phyloP scores from a whole-genome alignment of 352 stramenopile genomes.

The Phytophthora tubulina region DNA sequence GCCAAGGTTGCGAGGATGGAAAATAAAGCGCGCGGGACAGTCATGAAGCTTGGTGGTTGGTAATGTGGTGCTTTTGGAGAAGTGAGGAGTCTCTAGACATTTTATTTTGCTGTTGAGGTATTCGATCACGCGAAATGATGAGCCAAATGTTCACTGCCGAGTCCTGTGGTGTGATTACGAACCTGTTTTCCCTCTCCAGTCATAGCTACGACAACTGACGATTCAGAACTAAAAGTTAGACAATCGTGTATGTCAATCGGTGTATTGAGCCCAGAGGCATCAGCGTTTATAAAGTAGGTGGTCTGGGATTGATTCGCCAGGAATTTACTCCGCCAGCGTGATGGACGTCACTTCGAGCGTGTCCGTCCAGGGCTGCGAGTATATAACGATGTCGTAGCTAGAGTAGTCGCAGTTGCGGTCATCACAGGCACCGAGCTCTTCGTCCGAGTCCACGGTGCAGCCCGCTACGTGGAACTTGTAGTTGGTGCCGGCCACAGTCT shows the following conservation, averaged over 20 bases:
- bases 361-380: conserved; percentile 48
- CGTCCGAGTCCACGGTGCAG: conserved; percentile 46
- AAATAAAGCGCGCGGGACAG: too few relatives aligned
- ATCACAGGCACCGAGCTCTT: conserved; percentile 52
- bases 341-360: conserved; percentile 55
- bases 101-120: too few relatives aligned
- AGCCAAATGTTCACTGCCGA: too few relatives aligned
- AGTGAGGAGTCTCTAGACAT: too few relatives aligned
- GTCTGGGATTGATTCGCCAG: conserved; percentile 6
- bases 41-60: too few relatives aligned
- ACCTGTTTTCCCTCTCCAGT: too few relatives aligned
- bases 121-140: too few relatives aligned
- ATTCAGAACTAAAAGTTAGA: too few relatives aligned
- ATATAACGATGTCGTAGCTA: conserved; percentile 52
- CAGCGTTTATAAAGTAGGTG: conserved; percentile 34
- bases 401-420: conserved; percentile 50
- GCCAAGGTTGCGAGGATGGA: too few relatives aligned
- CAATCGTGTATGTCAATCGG: conserved; percentile 5
- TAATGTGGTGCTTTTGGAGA: too few relatives aligned
- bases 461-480: conserved; percentile 68
- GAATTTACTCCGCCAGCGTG: conserved; percentile 36
- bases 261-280: conserved; percentile 20
- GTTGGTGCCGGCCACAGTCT: conserved; percentile 66
- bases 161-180: too few relatives aligned
- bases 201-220: too few relatives aligned